Base-by-base conservation (phyloP, 23 red algal species). In the Gracilaria vermiculophylla region DNA sequence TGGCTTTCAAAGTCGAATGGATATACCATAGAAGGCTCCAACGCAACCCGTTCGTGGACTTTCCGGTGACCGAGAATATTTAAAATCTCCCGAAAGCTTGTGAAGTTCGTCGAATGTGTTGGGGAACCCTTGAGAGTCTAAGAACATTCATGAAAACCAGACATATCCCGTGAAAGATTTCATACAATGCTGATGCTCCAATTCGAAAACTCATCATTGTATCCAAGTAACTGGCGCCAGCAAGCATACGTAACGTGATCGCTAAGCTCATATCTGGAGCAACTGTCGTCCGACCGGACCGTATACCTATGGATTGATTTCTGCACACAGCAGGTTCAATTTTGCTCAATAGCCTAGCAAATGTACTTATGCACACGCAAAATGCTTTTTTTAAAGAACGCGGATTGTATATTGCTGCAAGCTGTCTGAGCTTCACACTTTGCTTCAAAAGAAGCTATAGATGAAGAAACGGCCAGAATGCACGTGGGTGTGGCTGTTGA, bases 181-280 rank as follows among this genome's bases (percentile, higher is more conserved):
- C 7, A 21, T 72, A 72, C 5, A 72, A 9, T 72, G 66, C 15
- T 11, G 66, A 40, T 10, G 17, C 5, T 36, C 10, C 33, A 6
- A 47, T 40, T 20, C 19, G 23, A 40, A 43, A 72, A 6, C 6
- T 36, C 20, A 40, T 40, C 34, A 72, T 72, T 72, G 7, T 3
- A 47, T 72, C 66, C 19, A 72, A 34, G 37, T 72, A 72, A 34
- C 66, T 72, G 4, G 66, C 66, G 34, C 66, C 66, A 11, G 66
- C 66, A 5, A 72, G 33, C 66, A 72, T 72, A 7, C 25, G 33
- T 47, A 72, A 20, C 27, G 66, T 72, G 4, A 72, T 20, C 5
- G 57, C 5, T 32, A 62, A 35, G 5, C 57, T 35, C 16, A 62
- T 7, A 5, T 62, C 15, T 7, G 15, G 57, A 32, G 57, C 5